Evolutionary conservation across 1,139 yeast genomes (phyloP).

Genomic region (Suhomyces coccinellae): DNA sequence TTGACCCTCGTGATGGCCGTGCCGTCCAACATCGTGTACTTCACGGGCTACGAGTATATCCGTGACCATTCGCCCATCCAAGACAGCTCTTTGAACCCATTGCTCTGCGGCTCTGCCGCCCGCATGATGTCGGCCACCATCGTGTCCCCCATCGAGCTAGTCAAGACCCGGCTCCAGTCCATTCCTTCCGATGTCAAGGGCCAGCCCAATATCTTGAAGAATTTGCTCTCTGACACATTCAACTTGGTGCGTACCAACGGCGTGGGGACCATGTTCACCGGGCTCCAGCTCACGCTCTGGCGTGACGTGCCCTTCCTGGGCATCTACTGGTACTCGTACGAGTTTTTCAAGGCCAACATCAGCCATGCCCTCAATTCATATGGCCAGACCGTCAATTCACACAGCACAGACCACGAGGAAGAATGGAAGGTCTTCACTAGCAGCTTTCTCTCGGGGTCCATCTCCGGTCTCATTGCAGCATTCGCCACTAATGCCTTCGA

Average conservation of each 20-base stretch:
- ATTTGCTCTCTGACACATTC: constrained; percentile 57
- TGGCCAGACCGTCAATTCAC: constrained; percentile 22
- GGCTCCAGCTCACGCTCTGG: constrained; percentile 86
- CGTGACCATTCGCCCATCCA: constrained; percentile 71
- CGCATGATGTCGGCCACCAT: constrained; percentile 80
- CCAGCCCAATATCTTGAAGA: constrained; percentile 37
- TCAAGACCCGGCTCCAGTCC: constrained; percentile 87
- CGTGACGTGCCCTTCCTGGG: constrained; percentile 97
- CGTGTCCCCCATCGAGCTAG: constrained; percentile 83
- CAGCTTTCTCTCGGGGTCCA: constrained; percentile 80
- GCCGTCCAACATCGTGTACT: constrained; percentile 91
- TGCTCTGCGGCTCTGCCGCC: constrained; percentile 84
- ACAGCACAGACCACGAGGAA: constrained; percentile 27
- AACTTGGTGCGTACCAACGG: constrained; percentile 61
- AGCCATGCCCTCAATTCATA: constrained; percentile 27
- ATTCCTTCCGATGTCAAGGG: constrained; percentile 51
- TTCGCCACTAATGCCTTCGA: constrained; percentile 90
- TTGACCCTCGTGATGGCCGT: constrained; percentile 84
- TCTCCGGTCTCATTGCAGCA: constrained; percentile 86
- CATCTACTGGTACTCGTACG: constrained; percentile 90
- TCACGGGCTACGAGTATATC: constrained; percentile 87
- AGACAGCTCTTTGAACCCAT: constrained; percentile 60
- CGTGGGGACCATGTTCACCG: constrained; percentile 67
- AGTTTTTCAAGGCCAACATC: constrained; percentile 37
- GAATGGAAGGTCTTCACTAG: constrained; percentile 62